phyloP scores from a whole-genome alignment of 2,329 filamentous ascomycete genomes.

The Penicillium psychrosexuale region DNA sequence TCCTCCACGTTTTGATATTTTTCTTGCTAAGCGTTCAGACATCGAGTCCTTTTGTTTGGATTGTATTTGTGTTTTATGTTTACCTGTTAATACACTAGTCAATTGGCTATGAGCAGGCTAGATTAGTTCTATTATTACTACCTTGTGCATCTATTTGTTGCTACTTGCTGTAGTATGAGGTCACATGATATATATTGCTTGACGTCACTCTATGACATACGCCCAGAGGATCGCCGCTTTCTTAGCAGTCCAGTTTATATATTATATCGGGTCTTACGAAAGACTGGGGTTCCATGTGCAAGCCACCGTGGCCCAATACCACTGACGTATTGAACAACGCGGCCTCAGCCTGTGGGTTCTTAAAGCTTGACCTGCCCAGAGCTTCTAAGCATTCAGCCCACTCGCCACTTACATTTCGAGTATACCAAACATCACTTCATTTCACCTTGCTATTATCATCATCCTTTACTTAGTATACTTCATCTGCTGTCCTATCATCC shows the following conservation, averaged over 20 bases:
- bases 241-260: not conserved
- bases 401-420: not conserved
- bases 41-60: not conserved
- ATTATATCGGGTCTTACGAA: not conserved
- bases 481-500: not conserved
- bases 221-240: conserved; percentile 5
- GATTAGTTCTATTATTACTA: not conserved
- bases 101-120: not conserved
- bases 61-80: no score
- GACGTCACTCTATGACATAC: conserved; percentile 10
- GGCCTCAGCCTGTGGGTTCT: not conserved
- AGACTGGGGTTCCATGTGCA: not conserved
- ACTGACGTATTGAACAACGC: conserved; percentile 4
- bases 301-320: not conserved
- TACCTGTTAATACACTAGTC: not conserved
- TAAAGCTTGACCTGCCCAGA: conserved; percentile 8
- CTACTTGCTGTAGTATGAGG: not conserved
- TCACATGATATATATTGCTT: not conserved
- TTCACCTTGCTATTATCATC: not conserved
- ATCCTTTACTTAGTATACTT: not conserved
- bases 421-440: not conserved
- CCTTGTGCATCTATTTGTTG: not conserved
- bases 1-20: not conserved
- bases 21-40: not conserved
- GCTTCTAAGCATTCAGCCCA: not conserved